Conservation (phyloP, 2,329 filamentous ascomycete genomes). For the Trichoderma koningiopsis region DNA sequence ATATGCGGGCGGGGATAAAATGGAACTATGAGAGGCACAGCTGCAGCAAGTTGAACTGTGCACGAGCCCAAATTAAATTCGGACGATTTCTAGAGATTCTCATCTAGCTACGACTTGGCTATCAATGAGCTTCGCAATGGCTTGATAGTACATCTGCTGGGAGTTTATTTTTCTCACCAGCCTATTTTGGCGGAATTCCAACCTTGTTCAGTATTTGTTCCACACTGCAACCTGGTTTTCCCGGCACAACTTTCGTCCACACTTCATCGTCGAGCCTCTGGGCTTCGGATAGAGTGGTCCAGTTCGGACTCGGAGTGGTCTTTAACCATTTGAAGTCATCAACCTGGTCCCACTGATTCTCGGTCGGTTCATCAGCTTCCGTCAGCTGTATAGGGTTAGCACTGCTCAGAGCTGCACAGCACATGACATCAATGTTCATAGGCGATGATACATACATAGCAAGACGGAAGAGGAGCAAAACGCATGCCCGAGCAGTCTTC, state of each 20-base stretch:
- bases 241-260: slow-evolving; percentile 70
- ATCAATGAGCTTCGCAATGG: not conserved
- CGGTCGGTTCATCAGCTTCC: slow-evolving; percentile 37
- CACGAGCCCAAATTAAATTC: not conserved
- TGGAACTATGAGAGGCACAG: slow-evolving; percentile 41
- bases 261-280: slow-evolving; percentile 61
- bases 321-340: slow-evolving; percentile 99
- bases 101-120: not conserved
- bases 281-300: slow-evolving; percentile 67
- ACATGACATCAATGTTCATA: not conserved
- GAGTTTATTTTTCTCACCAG: not conserved
- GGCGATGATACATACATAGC: slow-evolving; percentile 60
- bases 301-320: slow-evolving; percentile 82
- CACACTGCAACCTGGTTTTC: slow-evolving; percentile 61
- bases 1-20: slow-evolving; percentile 39
- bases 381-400: slow-evolving; percentile 31
- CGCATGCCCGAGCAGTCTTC: slow-evolving; percentile 80
- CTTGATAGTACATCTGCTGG: not conserved
- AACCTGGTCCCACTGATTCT: slow-evolving; percentile 84
- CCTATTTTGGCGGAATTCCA: slow-evolving; percentile 40
- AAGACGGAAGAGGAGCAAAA: slow-evolving; percentile 73
- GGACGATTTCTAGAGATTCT: not conserved
- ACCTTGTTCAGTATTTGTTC: slow-evolving; percentile 65
- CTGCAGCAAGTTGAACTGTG: not conserved
- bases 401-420: not conserved